Base-by-base conservation (phyloP, 192 early-diverging fungal species). In the Phlyctochytrium bullatum region DNA sequence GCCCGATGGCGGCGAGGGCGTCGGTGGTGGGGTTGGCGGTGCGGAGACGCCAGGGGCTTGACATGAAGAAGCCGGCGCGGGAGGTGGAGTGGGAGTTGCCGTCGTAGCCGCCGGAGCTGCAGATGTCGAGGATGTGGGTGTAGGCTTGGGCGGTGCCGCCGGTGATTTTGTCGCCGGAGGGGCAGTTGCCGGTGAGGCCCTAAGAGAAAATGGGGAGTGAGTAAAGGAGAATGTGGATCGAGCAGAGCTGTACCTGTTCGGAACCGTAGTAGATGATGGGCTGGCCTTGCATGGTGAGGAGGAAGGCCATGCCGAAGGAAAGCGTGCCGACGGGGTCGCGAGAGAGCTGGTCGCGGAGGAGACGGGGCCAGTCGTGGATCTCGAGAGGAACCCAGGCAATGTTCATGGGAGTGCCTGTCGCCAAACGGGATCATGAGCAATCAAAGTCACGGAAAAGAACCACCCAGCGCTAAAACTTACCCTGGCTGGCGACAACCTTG, bases 341-440 rank as follows among this genome's bases (percentile, higher is more conserved):
- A 14, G 12, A 14, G 40, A 47, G 40, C 20, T 47, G 40, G 40
- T 47, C 20, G 16, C 25, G 12, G 16, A 58, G 25, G 12, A 58
- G 25, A 12, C 56, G 14, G 0, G 56, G 56, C 56, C 56, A 58
- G 56, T 58, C 56, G 56, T 58, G 56, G 56, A 58, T 58, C 56
- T 58, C 56, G 16, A 58, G 14, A 14, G 29, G n/a, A 12, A 29
- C 12, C 56, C 56, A 58, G 24, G 16, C 25, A 14, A 20, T 23
- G 56, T 12, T 23, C 56, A 58, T 58, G 56, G n/a, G 24, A 29
- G 56, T 23, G 17, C n/a, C n/a, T n/a, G n/a, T n/a, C n/a, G n/a
- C n/a, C n/a, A n/a, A n/a, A n/a, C n/a, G n/a, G n/a, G n/a, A n/a
- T n/a, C n/a, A n/a, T n/a, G 16, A 23, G 47, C 47, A 16, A 0